Evolutionary conservation across 2,329 filamentous ascomycete genomes (phyloP), one percentile per base, ranked within the genome.

Genomic region (Graphium sp.): DNA sequence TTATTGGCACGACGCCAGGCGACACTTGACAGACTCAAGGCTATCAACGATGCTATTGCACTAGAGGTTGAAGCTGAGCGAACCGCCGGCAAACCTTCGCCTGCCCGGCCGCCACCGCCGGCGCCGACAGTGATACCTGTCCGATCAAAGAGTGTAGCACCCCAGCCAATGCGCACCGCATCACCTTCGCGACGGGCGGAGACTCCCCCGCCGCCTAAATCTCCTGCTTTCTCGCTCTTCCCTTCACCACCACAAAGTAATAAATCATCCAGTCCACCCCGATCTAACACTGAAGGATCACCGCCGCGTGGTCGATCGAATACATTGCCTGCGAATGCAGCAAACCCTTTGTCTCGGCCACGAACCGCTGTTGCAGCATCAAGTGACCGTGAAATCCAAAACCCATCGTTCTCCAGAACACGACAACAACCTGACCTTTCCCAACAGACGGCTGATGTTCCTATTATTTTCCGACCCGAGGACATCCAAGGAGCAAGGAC

Each of bases 1-100:
- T 51, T 74, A 6, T 50, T 74, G 16, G 60, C 59, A 15, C 60
- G 68, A 32, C 58, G 70, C 23, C 69, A 75, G 37, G 67, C 66
- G 6, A 70, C 63, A 0, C 44, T 74, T 9, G 60, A 69, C 30
- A 66, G 60, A 32, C 49, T 79, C 2, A 66, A 62, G 37, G 60
- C 57, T 13, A 60, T 66, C 22, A 62, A 62, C 29, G 58, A 61
- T 33, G 34, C 26, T 8, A 35, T 30, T 18, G 31, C 28, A n/a
- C 24, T 26, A 21, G 31, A 36, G 21, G 29, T 34, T 19, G 29
- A 36, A 6, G 32, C 20, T 9, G 23, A 23, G 18, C 10, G 30
- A n/a, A 26, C 24, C 18, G 27, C 13, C 19, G 29, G n/a, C 13
- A 24, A 26, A 15, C n/a, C 23, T 13, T 13, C 19, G 7, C 17